Evolutionary conservation across 2,329 filamentous ascomycete species (phyloP).

Genomic region (Neurospora sp.): DNA sequence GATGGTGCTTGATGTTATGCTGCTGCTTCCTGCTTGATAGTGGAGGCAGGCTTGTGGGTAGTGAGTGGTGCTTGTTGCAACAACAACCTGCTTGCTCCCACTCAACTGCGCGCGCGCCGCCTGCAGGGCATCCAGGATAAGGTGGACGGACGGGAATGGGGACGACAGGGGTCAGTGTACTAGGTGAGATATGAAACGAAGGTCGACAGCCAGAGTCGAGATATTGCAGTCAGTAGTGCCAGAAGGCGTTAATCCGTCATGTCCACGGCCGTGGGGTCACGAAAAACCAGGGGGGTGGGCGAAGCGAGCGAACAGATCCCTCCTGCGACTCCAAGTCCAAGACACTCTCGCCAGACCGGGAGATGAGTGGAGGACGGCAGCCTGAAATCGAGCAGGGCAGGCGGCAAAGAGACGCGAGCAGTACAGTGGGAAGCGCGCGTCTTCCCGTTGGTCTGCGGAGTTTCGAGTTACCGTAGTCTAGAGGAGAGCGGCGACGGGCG

Average conservation of each 20-base stretch:
- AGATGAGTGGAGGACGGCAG: slow-evolving; percentile 19
- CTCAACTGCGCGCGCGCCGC: slow-evolving; percentile 8
- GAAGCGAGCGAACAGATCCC: background rate
- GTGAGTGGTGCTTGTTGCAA: background rate
- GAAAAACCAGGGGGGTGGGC: slow-evolving; percentile 8
- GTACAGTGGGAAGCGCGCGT: slow-evolving; percentile 18
- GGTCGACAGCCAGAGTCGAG: background rate
- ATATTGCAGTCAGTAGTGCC: slow-evolving; percentile 11
- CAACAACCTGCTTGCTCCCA: background rate
- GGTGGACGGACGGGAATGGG: slow-evolving; percentile 1
- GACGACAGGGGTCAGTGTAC: slow-evolving; percentile 10
- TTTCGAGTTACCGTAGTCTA: background rate
- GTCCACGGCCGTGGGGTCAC: slow-evolving; percentile 10
- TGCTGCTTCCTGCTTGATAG: slow-evolving; percentile 2
- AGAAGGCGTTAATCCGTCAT: slow-evolving; percentile 6
- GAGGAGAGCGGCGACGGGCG: background rate
- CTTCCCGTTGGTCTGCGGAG: slow-evolving; percentile 7
- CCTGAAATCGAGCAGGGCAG: slow-evolving; percentile 12
- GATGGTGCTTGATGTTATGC: slow-evolving; percentile 1
- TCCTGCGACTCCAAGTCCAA: slow-evolving; percentile 11
- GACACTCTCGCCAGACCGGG: slow-evolving; percentile 10
- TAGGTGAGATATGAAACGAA: background rate
- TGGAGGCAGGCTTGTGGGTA: background rate
- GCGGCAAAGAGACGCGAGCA: slow-evolving; percentile 21
- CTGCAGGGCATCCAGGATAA: slow-evolving; percentile 6